Evolutionary conservation across 73 alveolate species (phyloP), one percentile per base, ranked within the genome.

Genomic region (Paraurostyla sp.): DNA sequence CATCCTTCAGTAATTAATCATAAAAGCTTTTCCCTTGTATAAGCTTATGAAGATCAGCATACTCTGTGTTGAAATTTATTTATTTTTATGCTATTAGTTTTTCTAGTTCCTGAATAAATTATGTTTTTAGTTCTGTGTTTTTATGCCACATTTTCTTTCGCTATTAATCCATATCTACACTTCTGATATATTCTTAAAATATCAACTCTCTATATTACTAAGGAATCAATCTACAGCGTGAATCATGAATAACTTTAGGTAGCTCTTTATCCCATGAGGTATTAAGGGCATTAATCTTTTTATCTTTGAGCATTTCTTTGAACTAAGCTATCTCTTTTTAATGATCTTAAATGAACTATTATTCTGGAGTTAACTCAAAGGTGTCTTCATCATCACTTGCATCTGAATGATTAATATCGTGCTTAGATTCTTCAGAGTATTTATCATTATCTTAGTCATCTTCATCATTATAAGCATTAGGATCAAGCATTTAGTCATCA

Each of bases 221-320:
- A 0, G 91, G 91, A 0, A 81, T 48, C 16, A 58, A 18, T 40
- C 78, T 56, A 36, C 59, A 57, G 15, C 91, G 15, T 2, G 65
- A 58, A 58, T 81, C 91, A 81, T 81, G 91, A 58, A 81, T 45
- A 20, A 81, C 91, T 30, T 81, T 81, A 0, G 91, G 83, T 11
- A 81, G 65, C 50, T 81, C 91, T 46, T 40, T 81, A n/a, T 20
- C 33, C 91, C 91, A 81, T 6, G n/a, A 33, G 29, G 91, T 52
- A 43, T 49, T 73, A 51, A 81, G 27, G 27, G 40, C 91, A 20
- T 48, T 60, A 11, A 81, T 83, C 59, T 42, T 40, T 22, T 81
- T 81, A 7, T 81, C 91, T 42, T 23, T 81, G 0, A 81, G 71
- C 91, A 81, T 81, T 32, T 42, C 68, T 25, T 52, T 56, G 35